These are phyloP conservation scores for Atkinsonella texensis DNA, from an alignment of 2,329 filamentous ascomycete genomes.

Conservation along the genomic window DNA sequence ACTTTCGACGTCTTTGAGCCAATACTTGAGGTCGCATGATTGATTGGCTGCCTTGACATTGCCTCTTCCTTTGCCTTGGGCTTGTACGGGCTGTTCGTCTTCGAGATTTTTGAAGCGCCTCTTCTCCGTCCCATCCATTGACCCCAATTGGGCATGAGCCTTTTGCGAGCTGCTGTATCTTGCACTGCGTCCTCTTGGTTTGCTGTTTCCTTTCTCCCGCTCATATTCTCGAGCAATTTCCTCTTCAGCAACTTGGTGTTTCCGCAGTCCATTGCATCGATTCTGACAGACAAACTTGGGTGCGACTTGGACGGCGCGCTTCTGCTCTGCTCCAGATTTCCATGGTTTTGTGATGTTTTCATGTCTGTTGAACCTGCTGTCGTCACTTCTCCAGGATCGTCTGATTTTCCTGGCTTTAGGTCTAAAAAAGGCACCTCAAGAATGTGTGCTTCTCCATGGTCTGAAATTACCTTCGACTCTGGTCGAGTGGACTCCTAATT, in stretches of 20 bases:
- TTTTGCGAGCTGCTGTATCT: neutral
- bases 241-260: neutral
- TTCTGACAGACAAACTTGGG: neutral
- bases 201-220: neutral
- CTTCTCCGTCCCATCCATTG: slow-evolving; percentile 9
- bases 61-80: neutral
- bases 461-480: neutral
- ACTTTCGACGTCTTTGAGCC: neutral
- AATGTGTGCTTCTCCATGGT: neutral
- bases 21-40: neutral
- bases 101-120: slow-evolving; percentile 3
- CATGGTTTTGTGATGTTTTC: neutral
- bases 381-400: neutral
- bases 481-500: neutral
- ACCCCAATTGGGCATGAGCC: slow-evolving; percentile 3
- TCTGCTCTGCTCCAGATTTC: neutral
- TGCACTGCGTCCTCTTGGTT: neutral
- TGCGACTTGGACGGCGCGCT: neutral
- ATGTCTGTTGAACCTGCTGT: neutral
- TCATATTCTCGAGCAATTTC: neutral
- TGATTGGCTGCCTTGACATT: neutral
- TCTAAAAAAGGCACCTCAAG: slow-evolving; percentile 5
- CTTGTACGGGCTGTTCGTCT: neutral
- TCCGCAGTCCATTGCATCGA: neutral
- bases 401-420: too few species aligned